These are phyloP conservation scores for Neocucurbitaria cava DNA, from an alignment of 2,329 filamentous ascomycete species.

Conservation along the genomic window DNA sequence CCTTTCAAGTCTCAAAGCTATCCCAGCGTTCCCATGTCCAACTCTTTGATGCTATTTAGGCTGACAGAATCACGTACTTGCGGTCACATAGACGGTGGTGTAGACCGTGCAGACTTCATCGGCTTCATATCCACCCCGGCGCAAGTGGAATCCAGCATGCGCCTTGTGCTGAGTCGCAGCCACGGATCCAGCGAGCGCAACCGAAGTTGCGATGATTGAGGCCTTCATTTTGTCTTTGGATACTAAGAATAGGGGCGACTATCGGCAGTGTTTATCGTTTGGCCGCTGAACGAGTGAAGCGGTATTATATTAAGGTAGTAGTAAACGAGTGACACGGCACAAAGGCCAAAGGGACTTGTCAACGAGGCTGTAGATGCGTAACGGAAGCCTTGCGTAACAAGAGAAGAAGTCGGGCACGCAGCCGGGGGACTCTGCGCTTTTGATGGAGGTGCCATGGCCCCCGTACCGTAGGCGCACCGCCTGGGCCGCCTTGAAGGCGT, in stretches of 20 bases:
- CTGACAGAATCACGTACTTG: conserved; percentile 54
- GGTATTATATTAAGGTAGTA: conserved; percentile 55
- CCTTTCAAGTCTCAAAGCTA: neutral
- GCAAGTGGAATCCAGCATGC: conserved; percentile 65
- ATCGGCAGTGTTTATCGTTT: conserved; percentile 56
- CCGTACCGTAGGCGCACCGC: conserved; percentile 16
- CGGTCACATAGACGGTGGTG: conserved; percentile 59
- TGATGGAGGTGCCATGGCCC: conserved; percentile 34
- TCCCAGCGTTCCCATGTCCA: neutral
- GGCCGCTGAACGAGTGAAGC: conserved; percentile 92
- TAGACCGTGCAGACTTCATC: conserved; percentile 76
- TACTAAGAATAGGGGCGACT: conserved; percentile 35
- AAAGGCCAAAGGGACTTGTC: conserved; percentile 40
- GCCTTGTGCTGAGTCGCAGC: conserved; percentile 69
- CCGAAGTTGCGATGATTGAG: conserved; percentile 69
- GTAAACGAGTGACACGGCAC: conserved; percentile 48
- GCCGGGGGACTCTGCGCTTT: conserved; percentile 37
- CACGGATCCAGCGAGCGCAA: conserved; percentile 60
- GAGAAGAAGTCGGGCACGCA: conserved; percentile 23
- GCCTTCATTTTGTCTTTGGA: conserved; percentile 73
- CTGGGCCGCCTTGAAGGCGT: conserved; percentile 24
- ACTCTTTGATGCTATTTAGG: neutral
- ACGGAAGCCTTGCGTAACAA: conserved; percentile 42
- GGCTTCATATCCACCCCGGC: conserved; percentile 55
- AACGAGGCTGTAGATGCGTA: conserved; percentile 43